Evolutionary conservation across 1,139 yeast genomes (phyloP).

Genomic region (Saccharomyces hybrid): DNA sequence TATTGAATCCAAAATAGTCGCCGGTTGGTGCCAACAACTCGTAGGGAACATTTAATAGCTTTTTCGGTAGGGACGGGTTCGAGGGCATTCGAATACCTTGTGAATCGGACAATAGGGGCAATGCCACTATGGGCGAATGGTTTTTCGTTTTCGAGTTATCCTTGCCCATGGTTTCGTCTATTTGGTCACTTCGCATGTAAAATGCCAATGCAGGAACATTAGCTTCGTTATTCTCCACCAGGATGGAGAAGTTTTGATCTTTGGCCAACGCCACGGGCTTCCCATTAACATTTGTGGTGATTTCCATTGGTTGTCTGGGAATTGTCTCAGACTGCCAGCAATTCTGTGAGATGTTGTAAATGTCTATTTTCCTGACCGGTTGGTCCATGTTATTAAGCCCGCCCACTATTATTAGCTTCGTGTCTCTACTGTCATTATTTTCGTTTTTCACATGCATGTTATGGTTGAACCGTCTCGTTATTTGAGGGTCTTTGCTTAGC

Average conservation of each 20-base stretch:
- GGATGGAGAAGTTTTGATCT: conserved; percentile 23
- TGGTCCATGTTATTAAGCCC: conserved; percentile 45
- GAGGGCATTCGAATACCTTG: conserved; percentile 21
- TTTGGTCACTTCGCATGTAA: conserved; percentile 16
- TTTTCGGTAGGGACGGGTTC: conserved; percentile 10
- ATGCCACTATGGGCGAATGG: conserved; percentile 20
- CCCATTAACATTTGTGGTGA: conserved; percentile 23
- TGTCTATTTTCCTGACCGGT: conserved; percentile 38
- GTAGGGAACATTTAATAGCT: conserved; percentile 17
- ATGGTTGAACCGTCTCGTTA: conserved; percentile 44
- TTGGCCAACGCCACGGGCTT: conserved; percentile 14
- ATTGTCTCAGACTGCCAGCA: conserved; percentile 37
- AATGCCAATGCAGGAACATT: conserved; percentile 26
- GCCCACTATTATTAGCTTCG: conserved; percentile 54
- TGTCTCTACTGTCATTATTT: conserved; percentile 40
- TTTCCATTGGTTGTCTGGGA: conserved; percentile 10
- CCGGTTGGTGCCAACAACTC: conserved; percentile 50
- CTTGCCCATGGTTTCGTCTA: not conserved
- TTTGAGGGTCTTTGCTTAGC: conserved; percentile 39
- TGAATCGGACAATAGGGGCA: conserved; percentile 23
- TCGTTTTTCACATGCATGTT: conserved; percentile 42
- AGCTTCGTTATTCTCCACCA: conserved; percentile 29
- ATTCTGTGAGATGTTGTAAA: conserved; percentile 47
- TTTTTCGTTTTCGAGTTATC: not conserved
- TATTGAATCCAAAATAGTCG: conserved; percentile 56